Conservation (phyloP, 2,329 filamentous ascomycete species). For the Anthostomella pinea region DNA sequence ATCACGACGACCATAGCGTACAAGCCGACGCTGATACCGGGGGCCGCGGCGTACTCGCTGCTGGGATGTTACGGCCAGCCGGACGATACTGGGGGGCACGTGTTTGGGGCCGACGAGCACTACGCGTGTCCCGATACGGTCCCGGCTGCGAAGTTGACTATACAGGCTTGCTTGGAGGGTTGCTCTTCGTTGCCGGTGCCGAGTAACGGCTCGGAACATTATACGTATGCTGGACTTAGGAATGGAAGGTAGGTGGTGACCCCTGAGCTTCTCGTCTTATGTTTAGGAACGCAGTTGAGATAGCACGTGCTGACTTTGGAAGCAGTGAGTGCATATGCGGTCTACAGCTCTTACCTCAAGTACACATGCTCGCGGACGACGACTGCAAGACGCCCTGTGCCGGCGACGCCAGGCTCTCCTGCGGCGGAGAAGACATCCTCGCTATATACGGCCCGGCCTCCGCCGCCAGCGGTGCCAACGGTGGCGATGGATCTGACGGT, state of each 20-base stretch:
- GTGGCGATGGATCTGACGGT: neutral
- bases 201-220: constrained; percentile 6
- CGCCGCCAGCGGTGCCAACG: neutral
- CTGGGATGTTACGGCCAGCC: constrained; percentile 25
- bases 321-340: constrained; percentile 27
- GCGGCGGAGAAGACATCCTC: constrained; percentile 21
- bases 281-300: no score
- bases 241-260: constrained; percentile 23
- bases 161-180: constrained; percentile 21
- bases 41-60: constrained; percentile 18
- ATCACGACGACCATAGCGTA: constrained; percentile 28
- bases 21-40: constrained; percentile 22
- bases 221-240: constrained; percentile 21
- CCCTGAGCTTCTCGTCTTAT: neutral
- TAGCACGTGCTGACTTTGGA: no score
- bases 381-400: constrained; percentile 23
- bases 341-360: constrained; percentile 13
- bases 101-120: constrained; percentile 21
- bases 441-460: constrained; percentile 20
- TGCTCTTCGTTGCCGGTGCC: constrained; percentile 14
- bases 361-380: constrained; percentile 16
- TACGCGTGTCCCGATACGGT: constrained; percentile 12
- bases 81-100: constrained; percentile 10
- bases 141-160: constrained; percentile 18
- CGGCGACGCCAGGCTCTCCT: constrained; percentile 20